Percentiles rank a stretch among this genome's conserved stretches.
These are phyloP conservation scores for Cryptosporidium baileyi DNA, from an alignment of 169 alveolate species.

Conservation along the genomic window DNA sequence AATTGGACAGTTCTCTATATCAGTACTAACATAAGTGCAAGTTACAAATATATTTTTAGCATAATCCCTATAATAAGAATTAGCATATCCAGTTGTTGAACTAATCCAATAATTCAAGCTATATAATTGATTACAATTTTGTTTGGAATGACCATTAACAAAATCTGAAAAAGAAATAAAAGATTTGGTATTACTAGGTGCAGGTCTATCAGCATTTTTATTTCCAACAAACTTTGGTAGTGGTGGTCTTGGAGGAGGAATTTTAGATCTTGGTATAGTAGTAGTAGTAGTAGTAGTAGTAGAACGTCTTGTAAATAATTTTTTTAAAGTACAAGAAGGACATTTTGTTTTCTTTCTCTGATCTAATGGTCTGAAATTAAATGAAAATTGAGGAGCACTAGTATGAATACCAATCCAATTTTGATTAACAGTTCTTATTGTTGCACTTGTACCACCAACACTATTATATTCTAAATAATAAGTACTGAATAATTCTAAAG, in stretches of 20 bases:
- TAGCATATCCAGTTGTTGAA: neutral
- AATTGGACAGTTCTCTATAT: neutral
- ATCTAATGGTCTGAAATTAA: neutral
- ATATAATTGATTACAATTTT: neutral
- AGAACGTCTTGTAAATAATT: neutral
- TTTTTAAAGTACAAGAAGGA: neutral
- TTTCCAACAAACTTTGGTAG: slow-evolving; percentile 35
- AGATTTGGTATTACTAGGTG: neutral
- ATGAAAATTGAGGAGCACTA: neutral
- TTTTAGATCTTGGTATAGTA: neutral
- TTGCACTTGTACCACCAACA: neutral
- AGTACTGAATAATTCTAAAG: slow-evolving; percentile 18
- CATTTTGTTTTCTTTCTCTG: neutral
- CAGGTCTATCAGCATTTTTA: slow-evolving; percentile 13
- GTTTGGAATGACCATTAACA: too few relatives aligned
- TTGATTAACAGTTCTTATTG: neutral
- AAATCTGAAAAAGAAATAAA: neutral
- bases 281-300: slow-evolving; percentile 23
- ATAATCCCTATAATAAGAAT: neutral
- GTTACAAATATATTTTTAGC: neutral
- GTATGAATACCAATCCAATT: slow-evolving; percentile 11
- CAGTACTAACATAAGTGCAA: neutral
- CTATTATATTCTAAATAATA: slow-evolving; percentile 33
- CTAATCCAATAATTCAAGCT: slow-evolving; percentile 4
- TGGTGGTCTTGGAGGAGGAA: slow-evolving; percentile 65